Evolutionary conservation across 306 rosid species (phyloP).

Genomic region (Betula pendula): DNA sequence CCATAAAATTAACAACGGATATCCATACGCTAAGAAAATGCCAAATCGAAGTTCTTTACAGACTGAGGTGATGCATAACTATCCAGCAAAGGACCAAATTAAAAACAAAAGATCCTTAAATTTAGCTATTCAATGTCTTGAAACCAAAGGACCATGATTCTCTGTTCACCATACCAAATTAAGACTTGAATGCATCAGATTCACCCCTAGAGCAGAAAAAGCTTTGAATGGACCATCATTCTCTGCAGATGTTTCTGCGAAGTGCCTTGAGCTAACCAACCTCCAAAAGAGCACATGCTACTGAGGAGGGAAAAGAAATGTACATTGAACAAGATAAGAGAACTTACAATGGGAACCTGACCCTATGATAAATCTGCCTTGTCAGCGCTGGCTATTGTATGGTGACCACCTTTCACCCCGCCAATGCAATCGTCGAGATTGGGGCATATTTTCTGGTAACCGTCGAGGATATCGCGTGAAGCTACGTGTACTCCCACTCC

Average conservation of each 20-base stretch:
- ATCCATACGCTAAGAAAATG: background rate
- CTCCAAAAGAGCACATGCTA: background rate
- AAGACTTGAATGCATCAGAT: background rate
- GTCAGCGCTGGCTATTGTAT: constrained; percentile 36
- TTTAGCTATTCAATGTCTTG: background rate
- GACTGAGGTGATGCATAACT: background rate
- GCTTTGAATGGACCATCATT: background rate
- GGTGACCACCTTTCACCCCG: constrained; percentile 58
- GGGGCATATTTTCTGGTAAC: constrained; percentile 30
- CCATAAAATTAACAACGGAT: too few species aligned
- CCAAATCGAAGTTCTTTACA: background rate
- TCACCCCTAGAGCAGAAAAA: too few species aligned
- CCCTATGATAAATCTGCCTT: background rate
- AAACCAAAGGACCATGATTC: background rate
- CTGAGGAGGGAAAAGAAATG: background rate
- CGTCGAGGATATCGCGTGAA: background rate
- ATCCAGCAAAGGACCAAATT: background rate
- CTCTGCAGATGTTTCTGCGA: background rate
- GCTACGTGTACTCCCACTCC: constrained; percentile 1
- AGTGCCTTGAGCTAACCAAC: background rate
- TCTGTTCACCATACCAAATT: background rate
- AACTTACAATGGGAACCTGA: background rate
- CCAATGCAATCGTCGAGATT: constrained; percentile 44
- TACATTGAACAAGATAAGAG: background rate
- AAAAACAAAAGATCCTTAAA: background rate